These are phyloP conservation scores for Umbelopsis ramanniana DNA, from an alignment of 192 early-diverging fungal genomes.

Conservation along the genomic window DNA sequence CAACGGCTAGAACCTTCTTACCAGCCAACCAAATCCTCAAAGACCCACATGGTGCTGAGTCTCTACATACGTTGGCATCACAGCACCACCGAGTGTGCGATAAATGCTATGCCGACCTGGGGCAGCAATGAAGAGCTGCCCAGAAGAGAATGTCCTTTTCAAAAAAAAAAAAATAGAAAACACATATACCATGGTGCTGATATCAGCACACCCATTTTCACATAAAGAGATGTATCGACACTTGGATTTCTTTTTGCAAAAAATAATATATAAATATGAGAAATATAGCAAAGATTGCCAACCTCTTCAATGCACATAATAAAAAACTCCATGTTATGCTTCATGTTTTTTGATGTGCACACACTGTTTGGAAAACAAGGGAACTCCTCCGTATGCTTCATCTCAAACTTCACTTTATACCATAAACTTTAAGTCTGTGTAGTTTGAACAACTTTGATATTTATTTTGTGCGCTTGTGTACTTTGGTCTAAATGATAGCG, in stretches of 20 bases:
- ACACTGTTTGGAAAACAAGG: too few species aligned
- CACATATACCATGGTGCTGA: conserved; percentile 7
- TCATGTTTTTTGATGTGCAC: too few species aligned
- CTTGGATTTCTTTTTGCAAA: too few species aligned
- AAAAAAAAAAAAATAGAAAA: not conserved
- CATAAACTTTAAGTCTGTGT: too few species aligned
- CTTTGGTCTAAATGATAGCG: not conserved
- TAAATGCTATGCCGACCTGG: conserved; percentile 42
- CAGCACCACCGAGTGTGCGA: conserved; percentile 43
- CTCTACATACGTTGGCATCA: conserved; percentile 24
- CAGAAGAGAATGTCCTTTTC: too few species aligned
- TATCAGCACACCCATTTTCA: not conserved
- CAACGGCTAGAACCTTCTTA: conserved; percentile 58
- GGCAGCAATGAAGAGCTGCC: not conserved
- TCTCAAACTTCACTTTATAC: too few species aligned
- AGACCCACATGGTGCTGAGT: conserved; percentile 42
- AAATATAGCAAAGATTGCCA: too few species aligned
- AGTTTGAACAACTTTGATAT: not conserved
- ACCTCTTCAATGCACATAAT: too few species aligned
- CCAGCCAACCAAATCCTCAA: conserved; percentile 50
- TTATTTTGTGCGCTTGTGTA: conserved; percentile 1
- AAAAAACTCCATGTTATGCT: too few species aligned
- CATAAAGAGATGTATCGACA: too few species aligned
- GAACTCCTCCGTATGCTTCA: too few species aligned
- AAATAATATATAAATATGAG: not conserved